Percentiles rank a stretch among this genome's conserved stretches.
phyloP scores from a whole-genome alignment of 2,329 filamentous ascomycete genomes.

The Coniochaeta ligniaria region DNA sequence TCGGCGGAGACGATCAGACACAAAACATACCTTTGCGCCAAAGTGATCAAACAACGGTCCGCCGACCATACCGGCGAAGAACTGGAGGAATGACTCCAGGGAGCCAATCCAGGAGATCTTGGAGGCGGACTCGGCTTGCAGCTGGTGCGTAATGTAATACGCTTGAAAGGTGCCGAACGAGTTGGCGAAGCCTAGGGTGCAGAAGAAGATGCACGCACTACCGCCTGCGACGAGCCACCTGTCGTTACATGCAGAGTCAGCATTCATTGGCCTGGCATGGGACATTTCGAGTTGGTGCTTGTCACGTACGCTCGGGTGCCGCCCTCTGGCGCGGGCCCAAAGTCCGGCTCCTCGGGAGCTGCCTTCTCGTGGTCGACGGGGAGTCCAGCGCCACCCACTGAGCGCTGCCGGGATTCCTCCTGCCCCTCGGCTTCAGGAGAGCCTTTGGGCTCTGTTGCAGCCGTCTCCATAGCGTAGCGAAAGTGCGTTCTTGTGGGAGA shows the following conservation, averaged over 20 bases:
- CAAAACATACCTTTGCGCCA: constrained; percentile 15
- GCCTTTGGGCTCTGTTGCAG: too few species aligned
- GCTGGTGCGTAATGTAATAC: constrained; percentile 31
- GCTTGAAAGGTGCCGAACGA: constrained; percentile 37
- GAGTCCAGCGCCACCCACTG: too few species aligned
- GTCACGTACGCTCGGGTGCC: constrained; percentile 7
- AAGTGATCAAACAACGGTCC: constrained; percentile 35
- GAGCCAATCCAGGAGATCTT: constrained; percentile 37
- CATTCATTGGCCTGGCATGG: too few species aligned
- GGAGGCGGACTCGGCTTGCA: constrained; percentile 20
- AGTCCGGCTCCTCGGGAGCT: neutral
- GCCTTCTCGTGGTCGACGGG: neutral
- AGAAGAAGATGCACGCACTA: constrained; percentile 27
- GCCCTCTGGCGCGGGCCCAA: constrained; percentile 10
- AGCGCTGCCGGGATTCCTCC: too few species aligned
- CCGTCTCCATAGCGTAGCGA: too few species aligned
- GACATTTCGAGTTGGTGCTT: too few species aligned
- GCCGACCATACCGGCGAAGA: constrained; percentile 23
- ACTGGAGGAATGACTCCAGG: constrained; percentile 25
- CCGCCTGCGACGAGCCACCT: constrained; percentile 31
- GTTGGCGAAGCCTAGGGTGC: constrained; percentile 32
- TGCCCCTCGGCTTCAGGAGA: too few species aligned
- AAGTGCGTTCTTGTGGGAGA: too few species aligned
- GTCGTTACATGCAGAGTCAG: too few species aligned
- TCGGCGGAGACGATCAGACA: too few species aligned